Evolutionary conservation across 352 stramenopile genomes (phyloP), one percentile per base, ranked within the genome.

Genomic region (Globisporangium alternatum): DNA sequence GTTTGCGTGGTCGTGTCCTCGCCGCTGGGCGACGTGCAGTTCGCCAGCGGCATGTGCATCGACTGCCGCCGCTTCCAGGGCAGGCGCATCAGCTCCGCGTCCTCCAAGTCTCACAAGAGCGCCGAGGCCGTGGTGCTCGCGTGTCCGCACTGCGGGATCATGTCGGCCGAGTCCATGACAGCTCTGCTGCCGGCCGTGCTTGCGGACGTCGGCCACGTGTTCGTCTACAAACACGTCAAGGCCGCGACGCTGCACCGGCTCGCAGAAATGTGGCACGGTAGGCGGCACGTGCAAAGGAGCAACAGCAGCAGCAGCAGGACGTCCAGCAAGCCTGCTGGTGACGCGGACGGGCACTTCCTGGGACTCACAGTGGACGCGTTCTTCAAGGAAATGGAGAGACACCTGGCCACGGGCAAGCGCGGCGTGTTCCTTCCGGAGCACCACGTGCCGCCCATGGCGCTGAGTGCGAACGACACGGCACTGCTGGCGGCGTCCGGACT

Each of bases 281-380:
- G 44, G 8, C 25, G 6, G 31, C 15, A 17, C 10, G n/a, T 22
- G 4, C 13, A 3, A 30, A 31, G 13, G 2, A 49, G 44, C 62
- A 41, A 28, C 35, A 33, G 7, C 1, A 22, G 37, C 62, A 41
- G 35, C 35, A 33, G 7, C 1, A 22, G 37, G 39, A 3, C 17
- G 12, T 3, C 33, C 63, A 68, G 12, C 41, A 60, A 62, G 21
- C 39, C 48, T 25, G 64, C 19, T 48, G 43, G 48, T 13, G 66
- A 69, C 6, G 21, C 30, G n/a, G 31, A 44, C 17, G 31, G 31
- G n/a, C 71, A 41, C 58, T 70, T 81, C 35, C 62, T 78, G 39
- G 83, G 80, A 2, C 73, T 91, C 47, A 90, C 75, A 0, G 72
- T 83, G 21, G 72, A 83, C 15, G 80, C 79, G 64, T 89, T 91